A percentile compares a stretch with the other conserved stretches of the same genome.
Evolutionary conservation across 2,329 filamentous ascomycete species (phyloP).

Genomic region (Fusarium sp.): DNA sequence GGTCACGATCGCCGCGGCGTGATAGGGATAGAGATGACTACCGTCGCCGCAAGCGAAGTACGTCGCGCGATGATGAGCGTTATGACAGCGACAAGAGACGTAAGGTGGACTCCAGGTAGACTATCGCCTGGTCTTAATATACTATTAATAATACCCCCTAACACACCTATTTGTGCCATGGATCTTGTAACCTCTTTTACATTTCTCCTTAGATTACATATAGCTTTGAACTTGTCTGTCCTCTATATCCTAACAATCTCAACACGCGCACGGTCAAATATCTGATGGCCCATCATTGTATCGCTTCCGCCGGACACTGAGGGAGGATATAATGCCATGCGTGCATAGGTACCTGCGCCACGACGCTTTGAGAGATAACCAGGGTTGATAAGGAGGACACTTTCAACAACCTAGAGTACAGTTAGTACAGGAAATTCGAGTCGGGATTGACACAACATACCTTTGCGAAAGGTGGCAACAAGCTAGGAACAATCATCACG

Average conservation of each 20-base stretch:
- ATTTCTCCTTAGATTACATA: slow-evolving; percentile 40
- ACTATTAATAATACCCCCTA: slow-evolving; percentile 45
- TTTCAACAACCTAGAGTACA: slow-evolving; percentile 79
- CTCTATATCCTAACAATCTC: slow-evolving; percentile 83
- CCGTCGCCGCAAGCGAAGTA: slow-evolving; percentile 66
- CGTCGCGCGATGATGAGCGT: slow-evolving; percentile 64
- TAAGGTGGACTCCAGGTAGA: slow-evolving; percentile 60
- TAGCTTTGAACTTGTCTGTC: slow-evolving; percentile 1
- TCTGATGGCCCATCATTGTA: slow-evolving; percentile 74
- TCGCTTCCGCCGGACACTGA: slow-evolving; percentile 67
- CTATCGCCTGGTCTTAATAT: slow-evolving; percentile 18
- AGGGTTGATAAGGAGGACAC: slow-evolving; percentile 90
- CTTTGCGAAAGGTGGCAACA: slow-evolving; percentile 87
- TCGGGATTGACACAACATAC: slow-evolving; percentile 60
- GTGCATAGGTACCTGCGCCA: slow-evolving; percentile 86
- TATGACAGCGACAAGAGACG: slow-evolving; percentile 70
- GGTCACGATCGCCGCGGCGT: slow-evolving; percentile 65
- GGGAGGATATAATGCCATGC: slow-evolving; percentile 78
- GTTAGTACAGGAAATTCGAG: slow-evolving; percentile 20
- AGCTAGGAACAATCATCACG: slow-evolving; percentile 83
- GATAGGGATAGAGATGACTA: slow-evolving; percentile 58
- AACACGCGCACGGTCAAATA: slow-evolving; percentile 86
- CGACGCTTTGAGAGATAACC: slow-evolving; percentile 86
- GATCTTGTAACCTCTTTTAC: slow-evolving; percentile 19
- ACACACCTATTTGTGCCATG: slow-evolving; percentile 11